Conservation (phyloP, 345 rosid species). For the Angophora floribunda region DNA sequence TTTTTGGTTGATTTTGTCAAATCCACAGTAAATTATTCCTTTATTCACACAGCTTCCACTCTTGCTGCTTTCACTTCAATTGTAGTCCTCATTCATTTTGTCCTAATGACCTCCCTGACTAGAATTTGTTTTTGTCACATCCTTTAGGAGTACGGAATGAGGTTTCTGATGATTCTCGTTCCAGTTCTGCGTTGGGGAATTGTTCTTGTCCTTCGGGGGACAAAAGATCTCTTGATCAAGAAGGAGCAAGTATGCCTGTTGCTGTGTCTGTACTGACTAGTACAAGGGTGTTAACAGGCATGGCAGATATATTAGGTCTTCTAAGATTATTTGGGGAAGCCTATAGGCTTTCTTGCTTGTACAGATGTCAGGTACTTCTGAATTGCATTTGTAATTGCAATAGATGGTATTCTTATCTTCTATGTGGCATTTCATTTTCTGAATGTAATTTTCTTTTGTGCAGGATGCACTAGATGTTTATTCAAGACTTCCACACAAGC, state of each 20-base stretch:
- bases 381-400: background rate
- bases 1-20: background rate
- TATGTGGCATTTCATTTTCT: background rate
- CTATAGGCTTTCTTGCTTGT: conserved; percentile 76
- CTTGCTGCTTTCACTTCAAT: background rate
- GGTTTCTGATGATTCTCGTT: conserved; percentile 60
- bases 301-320: conserved; percentile 65
- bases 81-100: background rate
- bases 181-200: conserved; percentile 36
- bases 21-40: background rate
- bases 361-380: conserved; percentile 69
- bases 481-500: conserved; percentile 72
- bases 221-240: conserved; percentile 49
- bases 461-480: conserved; percentile 88
- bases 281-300: conserved; percentile 47
- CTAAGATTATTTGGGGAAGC: conserved; percentile 87
- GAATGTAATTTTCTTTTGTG: conserved; percentile 10
- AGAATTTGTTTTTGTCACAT: background rate
- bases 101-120: background rate
- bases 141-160: conserved; percentile 62
- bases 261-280: conserved; percentile 30
- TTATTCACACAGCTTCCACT: background rate
- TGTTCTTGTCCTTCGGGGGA: conserved; percentile 40
- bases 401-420: background rate
- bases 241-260: conserved; percentile 32